phyloP scores from a whole-genome alignment of 2,329 filamentous ascomycete species.

The Taxawa tesnikishii region DNA sequence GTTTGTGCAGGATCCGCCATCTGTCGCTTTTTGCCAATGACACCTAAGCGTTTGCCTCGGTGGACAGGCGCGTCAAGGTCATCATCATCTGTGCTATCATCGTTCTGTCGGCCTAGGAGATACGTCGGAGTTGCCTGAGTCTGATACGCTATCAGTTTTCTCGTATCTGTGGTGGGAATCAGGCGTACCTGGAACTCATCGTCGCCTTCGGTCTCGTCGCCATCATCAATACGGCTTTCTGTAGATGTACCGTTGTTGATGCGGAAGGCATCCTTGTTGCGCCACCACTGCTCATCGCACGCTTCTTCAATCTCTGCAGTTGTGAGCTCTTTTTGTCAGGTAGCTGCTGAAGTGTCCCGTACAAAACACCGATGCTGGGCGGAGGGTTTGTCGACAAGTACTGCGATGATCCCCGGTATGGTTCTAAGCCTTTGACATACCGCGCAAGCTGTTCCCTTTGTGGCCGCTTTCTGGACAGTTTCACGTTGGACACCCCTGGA shows the following conservation, averaged over 20 bases:
- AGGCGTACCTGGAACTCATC: constrained; percentile 15
- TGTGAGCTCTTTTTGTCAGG: neutral
- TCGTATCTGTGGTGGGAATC: constrained; percentile 1
- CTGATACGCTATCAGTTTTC: constrained; percentile 5
- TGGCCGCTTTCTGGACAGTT: constrained; percentile 28
- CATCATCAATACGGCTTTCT: constrained; percentile 1
- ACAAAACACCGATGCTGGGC: neutral
- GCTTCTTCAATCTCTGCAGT: neutral
- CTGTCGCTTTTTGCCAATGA: neutral
- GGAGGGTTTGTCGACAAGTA: neutral
- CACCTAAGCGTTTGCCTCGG: no score
- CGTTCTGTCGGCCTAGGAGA: constrained; percentile 1
- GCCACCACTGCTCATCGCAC: neutral
- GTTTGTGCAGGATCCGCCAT: neutral
- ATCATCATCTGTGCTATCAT: neutral
- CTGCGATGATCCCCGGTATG: constrained; percentile 39
- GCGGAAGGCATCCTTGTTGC: no score
- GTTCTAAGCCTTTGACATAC: constrained; percentile 41
- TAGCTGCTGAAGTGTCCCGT: neutral
- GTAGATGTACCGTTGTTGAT: no score
- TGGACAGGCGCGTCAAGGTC: neutral
- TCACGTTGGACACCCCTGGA: constrained; percentile 37
- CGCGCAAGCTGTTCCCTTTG: constrained; percentile 39
- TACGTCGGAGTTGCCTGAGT: constrained; percentile 5
- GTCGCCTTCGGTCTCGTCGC: constrained; percentile 24